Base-by-base conservation (phyloP, 805 yeast species). In the Hanseniaspora vineae region DNA sequence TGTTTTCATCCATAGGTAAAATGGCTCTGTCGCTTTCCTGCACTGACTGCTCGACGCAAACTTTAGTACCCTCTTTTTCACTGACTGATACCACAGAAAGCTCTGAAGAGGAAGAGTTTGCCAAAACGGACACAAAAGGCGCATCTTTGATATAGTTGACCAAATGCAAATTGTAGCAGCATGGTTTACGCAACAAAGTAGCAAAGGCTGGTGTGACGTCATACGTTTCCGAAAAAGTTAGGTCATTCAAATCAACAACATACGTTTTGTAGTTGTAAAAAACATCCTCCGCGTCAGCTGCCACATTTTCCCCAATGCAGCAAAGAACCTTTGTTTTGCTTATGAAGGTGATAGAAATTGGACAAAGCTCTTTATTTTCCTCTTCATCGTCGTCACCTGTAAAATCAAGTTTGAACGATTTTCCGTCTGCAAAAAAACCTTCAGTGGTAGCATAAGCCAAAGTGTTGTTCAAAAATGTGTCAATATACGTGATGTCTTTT, bases 1-100 rank as follows among this genome's bases (percentile, higher is more conserved):
- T 67, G 2, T 70, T 80, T 9, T 77, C 80, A 56, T 76, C 77
- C 54, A 85, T 67, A 1, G 96, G 95, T 52, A 86, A 66, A 23
- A 77, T 72, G 0, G 95, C 95, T 45, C 84, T 71, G 55, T 77
- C 78, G 3, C 80, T 68, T 57, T 88, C 96, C 54, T 82, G 83
- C 2, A 73, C 61, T 9, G 80, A 80, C 3, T 14, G 35, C 37
- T 45, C 35, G 11, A 39, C 15, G 6, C 14, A 6, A 13, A 45
- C 20, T 15, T 35, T 15, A 15, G 6, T n/a, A 19, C 18, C 9
- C 2, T 20, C 17, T 13, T 8, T 44, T 8, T 11, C 13, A 9
- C 35, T 37, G 4, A 40, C 31, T 12, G 43, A 13, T 8, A 74
- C 50, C 1, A 80, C 63, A 8, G 75, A 63, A 14, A 84, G 56